phyloP scores from a whole-genome alignment of 1,284 basidiomycete genomes.

The Leccinum proliferum region DNA sequence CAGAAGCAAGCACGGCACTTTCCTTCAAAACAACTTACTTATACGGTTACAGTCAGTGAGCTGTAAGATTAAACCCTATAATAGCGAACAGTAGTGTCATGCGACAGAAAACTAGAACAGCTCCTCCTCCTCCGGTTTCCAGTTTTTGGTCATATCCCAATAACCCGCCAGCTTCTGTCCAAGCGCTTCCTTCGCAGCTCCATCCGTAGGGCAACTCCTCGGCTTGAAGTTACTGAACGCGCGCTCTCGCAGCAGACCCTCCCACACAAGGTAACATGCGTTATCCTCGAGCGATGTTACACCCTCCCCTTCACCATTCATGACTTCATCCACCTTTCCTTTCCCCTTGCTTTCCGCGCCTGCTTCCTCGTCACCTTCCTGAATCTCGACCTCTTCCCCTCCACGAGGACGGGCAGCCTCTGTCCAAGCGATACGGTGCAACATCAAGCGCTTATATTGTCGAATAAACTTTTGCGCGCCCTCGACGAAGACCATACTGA shows the following conservation, averaged over 20 bases:
- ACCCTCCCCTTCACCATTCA: slow-evolving; percentile 7
- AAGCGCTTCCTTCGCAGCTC: slow-evolving; percentile 78
- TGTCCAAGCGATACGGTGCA: slow-evolving; percentile 90
- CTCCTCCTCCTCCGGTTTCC: slow-evolving; percentile 74
- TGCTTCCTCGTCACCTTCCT: slow-evolving; percentile 45
- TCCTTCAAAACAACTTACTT: too few species aligned
- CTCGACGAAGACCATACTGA: slow-evolving; percentile 92
- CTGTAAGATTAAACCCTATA: neutral
- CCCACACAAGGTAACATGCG: slow-evolving; percentile 89
- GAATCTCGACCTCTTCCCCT: slow-evolving; percentile 62
- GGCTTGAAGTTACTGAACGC: slow-evolving; percentile 80
- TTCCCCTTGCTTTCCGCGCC: slow-evolving; percentile 30
- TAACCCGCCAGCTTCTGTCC: slow-evolving; percentile 82
- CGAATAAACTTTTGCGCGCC: slow-evolving; percentile 85
- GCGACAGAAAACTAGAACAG: slow-evolving; percentile 37
- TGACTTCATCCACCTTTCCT: slow-evolving; percentile 20
- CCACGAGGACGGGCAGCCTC: slow-evolving; percentile 81
- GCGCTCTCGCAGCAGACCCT: slow-evolving; percentile 83
- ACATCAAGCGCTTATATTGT: slow-evolving; percentile 86
- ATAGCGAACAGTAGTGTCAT: neutral
- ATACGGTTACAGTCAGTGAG: too few species aligned
- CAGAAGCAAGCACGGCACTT: neutral
- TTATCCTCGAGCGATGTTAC: slow-evolving; percentile 72
- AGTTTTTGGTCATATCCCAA: slow-evolving; percentile 94
- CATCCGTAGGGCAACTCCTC: slow-evolving; percentile 82